Conservation (phyloP, 352 stramenopile species). For the Phytophthora sp. region DNA sequence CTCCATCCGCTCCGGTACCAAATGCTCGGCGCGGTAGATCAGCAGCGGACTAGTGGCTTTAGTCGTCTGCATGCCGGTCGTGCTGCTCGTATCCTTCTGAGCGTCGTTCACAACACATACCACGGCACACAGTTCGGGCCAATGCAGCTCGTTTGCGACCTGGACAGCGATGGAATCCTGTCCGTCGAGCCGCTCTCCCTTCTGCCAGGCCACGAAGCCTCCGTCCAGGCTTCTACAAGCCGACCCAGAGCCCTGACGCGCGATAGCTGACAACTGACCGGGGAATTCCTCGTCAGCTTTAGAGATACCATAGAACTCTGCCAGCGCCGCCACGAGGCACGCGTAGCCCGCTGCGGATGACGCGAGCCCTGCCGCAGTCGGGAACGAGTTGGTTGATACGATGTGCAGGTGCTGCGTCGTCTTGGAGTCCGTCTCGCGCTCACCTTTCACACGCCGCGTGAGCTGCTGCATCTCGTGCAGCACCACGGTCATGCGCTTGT, state of each 20-base stretch:
- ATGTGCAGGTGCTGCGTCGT: conserved; percentile 88
- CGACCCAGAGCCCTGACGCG: conserved; percentile 95
- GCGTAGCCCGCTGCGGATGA: conserved; percentile 98
- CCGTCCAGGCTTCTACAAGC: conserved; percentile 96
- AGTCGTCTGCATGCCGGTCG: conserved; percentile 95
- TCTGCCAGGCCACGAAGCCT: conserved; percentile 97
- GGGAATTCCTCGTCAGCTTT: conserved; percentile 90
- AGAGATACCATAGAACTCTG: conserved; percentile 88
- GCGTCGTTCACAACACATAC: conserved; percentile 97
- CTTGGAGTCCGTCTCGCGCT: conserved; percentile 9
- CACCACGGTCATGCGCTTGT: conserved; percentile 85
- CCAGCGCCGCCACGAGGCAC: conserved; percentile 91
- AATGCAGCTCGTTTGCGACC: conserved; percentile 90
- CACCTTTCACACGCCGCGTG: conserved; percentile 29
- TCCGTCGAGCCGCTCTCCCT: conserved; percentile 78
- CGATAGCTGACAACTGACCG: conserved; percentile 92
- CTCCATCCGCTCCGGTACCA: conserved; percentile 88
- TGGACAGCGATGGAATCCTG: conserved; percentile 71
- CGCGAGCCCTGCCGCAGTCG: conserved; percentile 97
- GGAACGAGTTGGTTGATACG: conserved; percentile 98
- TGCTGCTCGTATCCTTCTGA: conserved; percentile 97
- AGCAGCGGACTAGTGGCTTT: conserved; percentile 94
- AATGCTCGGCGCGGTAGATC: conserved; percentile 75
- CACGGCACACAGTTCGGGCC: conserved; percentile 94
- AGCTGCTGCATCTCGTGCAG: conserved; percentile 69